A percentile compares a stretch with the other conserved stretches of the same genome.
phyloP scores from a whole-genome alignment of 805 yeast species.

The fission yeast (Schizosaccharomyces pombe) region DNA sequence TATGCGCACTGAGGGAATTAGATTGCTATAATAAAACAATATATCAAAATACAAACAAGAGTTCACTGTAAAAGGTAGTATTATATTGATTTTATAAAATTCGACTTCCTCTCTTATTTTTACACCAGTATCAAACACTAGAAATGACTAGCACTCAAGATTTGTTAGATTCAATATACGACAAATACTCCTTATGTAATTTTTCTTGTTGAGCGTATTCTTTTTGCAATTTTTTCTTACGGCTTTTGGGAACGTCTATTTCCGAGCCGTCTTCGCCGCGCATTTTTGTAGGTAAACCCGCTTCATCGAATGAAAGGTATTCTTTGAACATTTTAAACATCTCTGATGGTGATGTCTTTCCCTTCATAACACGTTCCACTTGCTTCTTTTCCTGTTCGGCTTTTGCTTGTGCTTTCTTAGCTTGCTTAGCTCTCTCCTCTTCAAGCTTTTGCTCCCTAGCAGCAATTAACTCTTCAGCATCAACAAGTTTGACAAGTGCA shows the following conservation, averaged over 20 bases:
- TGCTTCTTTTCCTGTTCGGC: constrained; percentile 16
- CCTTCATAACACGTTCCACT: constrained; percentile 24
- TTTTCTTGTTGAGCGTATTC: constrained; percentile 61
- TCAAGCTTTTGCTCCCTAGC: constrained; percentile 28
- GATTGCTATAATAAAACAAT: no score
- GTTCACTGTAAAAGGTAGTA: no score
- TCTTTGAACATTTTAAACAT: constrained; percentile 32
- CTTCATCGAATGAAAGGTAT: constrained; percentile 60
- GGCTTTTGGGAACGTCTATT: constrained; percentile 54
- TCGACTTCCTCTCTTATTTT: background rate
- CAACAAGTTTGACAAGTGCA: constrained; percentile 70
- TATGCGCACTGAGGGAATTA: no score
- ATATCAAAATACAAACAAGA: no score
- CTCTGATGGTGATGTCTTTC: constrained; percentile 43
- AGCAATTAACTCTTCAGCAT: constrained; percentile 36
- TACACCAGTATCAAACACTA: no score
- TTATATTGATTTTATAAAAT: background rate
- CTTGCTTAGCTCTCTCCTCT: constrained; percentile 18
- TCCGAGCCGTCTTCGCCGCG: constrained; percentile 32
- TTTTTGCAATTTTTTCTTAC: constrained; percentile 59
- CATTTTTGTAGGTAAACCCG: constrained; percentile 62
- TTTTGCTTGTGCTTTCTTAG: constrained; percentile 34
- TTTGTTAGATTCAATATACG: constrained; percentile 6
- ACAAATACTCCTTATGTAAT: constrained; percentile 41
- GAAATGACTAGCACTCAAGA: no score